Evolutionary conservation across 2,329 filamentous ascomycete species (phyloP).

Genomic region (Harringtonia lauricola): DNA sequence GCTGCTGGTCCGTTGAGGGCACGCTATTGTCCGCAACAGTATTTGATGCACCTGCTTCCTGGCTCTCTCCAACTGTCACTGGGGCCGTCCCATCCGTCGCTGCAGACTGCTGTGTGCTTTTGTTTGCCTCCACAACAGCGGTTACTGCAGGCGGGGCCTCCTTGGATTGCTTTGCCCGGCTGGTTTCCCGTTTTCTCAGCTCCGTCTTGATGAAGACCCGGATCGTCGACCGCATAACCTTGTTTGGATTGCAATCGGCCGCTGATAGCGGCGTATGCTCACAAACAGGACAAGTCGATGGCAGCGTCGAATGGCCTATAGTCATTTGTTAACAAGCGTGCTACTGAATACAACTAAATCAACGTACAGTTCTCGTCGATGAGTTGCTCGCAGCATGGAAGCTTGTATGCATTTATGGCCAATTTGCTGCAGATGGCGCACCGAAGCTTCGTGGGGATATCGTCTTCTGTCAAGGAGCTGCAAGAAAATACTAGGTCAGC

Average conservation of each 20-base stretch:
- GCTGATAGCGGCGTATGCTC: conserved; percentile 80
- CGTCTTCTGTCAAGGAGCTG: conserved; percentile 68
- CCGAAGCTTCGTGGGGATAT: conserved; percentile 91
- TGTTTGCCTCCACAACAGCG: conserved; percentile 26
- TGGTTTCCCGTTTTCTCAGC: conserved; percentile 75
- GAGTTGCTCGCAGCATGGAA: conserved; percentile 90
- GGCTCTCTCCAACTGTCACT: conserved; percentile 5
- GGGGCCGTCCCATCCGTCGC: conserved; percentile 5
- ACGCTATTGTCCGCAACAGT: conserved; percentile 8
- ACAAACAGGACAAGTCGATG: conserved; percentile 81
- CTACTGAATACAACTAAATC: no score
- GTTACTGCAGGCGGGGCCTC: conserved; percentile 25
- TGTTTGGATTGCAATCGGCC: conserved; percentile 80
- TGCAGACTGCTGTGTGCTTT: conserved; percentile 1
- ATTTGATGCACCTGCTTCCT: conserved; percentile 3
- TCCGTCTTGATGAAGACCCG: conserved; percentile 83
- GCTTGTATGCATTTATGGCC: conserved; percentile 78
- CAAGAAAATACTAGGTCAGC: conserved; percentile 2
- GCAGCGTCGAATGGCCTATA: conserved; percentile 53
- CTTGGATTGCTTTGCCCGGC: conserved; percentile 38
- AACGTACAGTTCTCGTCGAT: conserved; percentile 84
- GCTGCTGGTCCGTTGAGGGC: conserved; percentile 3
- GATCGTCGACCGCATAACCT: conserved; percentile 83
- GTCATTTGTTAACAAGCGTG: neutral
- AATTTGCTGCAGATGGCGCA: conserved; percentile 90